Evolutionary conservation across 371 early-diverging fungal genomes (phyloP), one percentile per base, ranked within the genome.

Genomic region (Smittium culicis): DNA sequence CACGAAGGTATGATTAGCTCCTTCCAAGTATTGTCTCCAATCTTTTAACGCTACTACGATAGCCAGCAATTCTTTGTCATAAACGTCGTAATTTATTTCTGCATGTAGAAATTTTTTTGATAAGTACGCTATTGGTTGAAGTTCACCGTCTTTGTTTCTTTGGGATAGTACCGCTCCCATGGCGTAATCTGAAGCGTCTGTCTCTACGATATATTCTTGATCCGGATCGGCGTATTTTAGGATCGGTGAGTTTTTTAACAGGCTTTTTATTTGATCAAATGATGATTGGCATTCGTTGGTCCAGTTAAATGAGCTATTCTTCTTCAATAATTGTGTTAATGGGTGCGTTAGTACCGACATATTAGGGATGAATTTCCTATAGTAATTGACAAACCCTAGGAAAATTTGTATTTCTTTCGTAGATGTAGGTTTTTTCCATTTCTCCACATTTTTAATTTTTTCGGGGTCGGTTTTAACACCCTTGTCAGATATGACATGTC

Each of bases 381-480:
- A 73, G 65, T 70, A 79, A 57, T 77, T 76, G 8, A 69, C 64
- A 54, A 75, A 67, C 0, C 81, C 80, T 0, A 80, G 65, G 63
- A 82, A 77, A 17, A 30, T 20, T 45, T 68, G 68, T n/a, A 80
- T 27, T n/a, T 76, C 68, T 24, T 64, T 66, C 1, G 65, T 29
- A 31, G 54, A 63, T n/a, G 0, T 71, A 32, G 82, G 81, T 1
- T 14, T 28, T 0, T 72, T 77, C 79, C 77, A 77, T 1, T 72
- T 54, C 28, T 66, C 30, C 11, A 84, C 35, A 0, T 69, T 71
- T 27, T 72, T 45, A 0, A 80, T 71, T 58, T 80, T 77, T 14
- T 56, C 57, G 1, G 69, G 57, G 30, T 71, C 74, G 0, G 74
- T 74, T 0, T 61, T 2, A 0, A 82, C 66, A 1, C 79, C 81